Conservation (phyloP, 352 stramenopile species). For the Chloridella minuta region DNA sequence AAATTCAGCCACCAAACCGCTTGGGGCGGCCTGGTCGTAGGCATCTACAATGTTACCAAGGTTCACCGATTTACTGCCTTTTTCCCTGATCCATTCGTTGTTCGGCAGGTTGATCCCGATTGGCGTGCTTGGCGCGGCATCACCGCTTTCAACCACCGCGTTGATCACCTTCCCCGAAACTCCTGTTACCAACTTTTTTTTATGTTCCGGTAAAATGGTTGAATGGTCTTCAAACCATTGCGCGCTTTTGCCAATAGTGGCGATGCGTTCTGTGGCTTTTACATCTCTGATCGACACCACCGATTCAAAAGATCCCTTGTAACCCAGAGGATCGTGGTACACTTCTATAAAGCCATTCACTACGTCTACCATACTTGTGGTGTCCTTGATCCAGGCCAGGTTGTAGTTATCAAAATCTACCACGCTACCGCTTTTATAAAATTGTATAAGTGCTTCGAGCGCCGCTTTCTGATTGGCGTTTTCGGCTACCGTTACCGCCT, state of each 20-base stretch:
- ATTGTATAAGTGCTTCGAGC: not conserved
- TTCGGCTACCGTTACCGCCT: not conserved
- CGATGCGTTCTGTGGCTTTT: not conserved
- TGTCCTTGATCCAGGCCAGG: not conserved
- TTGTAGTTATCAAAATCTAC: not conserved
- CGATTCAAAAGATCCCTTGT: not conserved
- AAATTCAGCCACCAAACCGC: not conserved
- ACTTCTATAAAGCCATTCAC: not conserved
- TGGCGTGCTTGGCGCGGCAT: not conserved
- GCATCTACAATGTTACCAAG: not conserved
- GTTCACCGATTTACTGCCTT: not conserved
- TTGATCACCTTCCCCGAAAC: not conserved
- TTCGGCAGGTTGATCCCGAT: not conserved
- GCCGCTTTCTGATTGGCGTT: not conserved
- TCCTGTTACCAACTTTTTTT: not conserved
- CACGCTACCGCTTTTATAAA: not conserved
- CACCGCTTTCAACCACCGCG: not conserved
- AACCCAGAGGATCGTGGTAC: not conserved
- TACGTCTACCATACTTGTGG: not conserved
- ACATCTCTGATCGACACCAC: not conserved
- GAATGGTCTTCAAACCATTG: not conserved
- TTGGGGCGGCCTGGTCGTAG: not conserved
- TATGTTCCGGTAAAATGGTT: not conserved
- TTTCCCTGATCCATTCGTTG: not conserved
- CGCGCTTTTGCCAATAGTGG: not conserved